These are phyloP conservation scores for Tuber brumale DNA, from an alignment of 495 filamentous ascomycete species.

Conservation along the genomic window DNA sequence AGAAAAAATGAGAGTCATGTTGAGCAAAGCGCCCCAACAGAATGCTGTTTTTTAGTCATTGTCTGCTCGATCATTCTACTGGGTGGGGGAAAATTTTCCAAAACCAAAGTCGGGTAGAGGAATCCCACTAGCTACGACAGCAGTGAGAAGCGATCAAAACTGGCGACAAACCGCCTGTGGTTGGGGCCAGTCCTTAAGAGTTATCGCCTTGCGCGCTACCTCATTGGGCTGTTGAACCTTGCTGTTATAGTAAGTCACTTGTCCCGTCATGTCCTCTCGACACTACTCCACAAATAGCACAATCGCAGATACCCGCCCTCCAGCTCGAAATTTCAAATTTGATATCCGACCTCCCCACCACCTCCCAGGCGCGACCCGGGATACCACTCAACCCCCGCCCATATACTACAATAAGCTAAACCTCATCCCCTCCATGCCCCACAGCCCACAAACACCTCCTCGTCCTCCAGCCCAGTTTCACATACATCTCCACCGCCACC, in stretches of 20 bases:
- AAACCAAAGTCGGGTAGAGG: too few relatives aligned
- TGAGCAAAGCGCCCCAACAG: too few relatives aligned
- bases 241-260: neutral
- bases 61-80: too few relatives aligned
- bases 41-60: too few relatives aligned
- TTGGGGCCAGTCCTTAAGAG: too few relatives aligned
- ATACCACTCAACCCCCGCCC: neutral
- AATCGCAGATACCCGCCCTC: neutral
- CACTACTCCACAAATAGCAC: neutral
- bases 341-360: neutral
- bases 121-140: too few relatives aligned
- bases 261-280: neutral
- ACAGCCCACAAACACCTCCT: slow-evolving; percentile 29
- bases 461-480: slow-evolving; percentile 21
- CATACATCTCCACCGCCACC: slow-evolving; percentile 24
- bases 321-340: neutral
- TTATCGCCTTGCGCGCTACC: too few relatives aligned
- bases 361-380: too few relatives aligned
- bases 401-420: neutral
- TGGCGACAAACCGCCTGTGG: too few relatives aligned
- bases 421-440: neutral
- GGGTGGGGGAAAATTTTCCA: too few relatives aligned
- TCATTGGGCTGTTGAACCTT: neutral
- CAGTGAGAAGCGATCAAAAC: too few relatives aligned
- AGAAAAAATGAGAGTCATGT: too few relatives aligned